These are phyloP conservation scores for Malassezia psittaci DNA, from an alignment of 1,284 basidiomycete species.

Conservation along the genomic window DNA sequence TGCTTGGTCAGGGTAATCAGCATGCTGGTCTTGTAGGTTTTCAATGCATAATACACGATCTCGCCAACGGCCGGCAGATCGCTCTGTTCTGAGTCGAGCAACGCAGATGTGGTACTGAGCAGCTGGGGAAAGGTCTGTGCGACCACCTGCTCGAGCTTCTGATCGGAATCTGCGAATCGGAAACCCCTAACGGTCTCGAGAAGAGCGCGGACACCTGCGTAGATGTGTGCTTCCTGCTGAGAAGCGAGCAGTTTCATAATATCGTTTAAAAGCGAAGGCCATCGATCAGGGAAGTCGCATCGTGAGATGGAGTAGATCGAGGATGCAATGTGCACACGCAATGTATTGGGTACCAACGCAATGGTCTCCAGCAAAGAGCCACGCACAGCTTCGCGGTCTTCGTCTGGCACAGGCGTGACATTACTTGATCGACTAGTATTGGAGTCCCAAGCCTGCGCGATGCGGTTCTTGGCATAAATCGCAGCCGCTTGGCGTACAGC, in stretches of 20 bases:
- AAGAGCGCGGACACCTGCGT: conserved; percentile 38
- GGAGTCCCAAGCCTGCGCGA: conserved; percentile 36
- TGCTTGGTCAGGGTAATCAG: conserved; percentile 32
- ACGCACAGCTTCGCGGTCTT: conserved; percentile 31
- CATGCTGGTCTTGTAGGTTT: conserved; percentile 45
- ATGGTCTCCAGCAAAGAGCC: conserved; percentile 29
- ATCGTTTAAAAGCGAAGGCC: conserved; percentile 40
- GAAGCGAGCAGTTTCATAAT: conserved; percentile 31
- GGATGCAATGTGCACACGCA: conserved; percentile 34
- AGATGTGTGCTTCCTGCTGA: conserved; percentile 25
- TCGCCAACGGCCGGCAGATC: conserved; percentile 32
- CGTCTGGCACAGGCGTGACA: conserved; percentile 20
- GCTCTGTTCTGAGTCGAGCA: conserved; percentile 31
- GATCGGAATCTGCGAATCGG: conserved; percentile 34
- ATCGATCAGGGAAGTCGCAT: conserved; percentile 36
- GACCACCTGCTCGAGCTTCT: conserved; percentile 35
- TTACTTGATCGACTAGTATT: conserved; percentile 14
- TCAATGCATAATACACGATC: conserved; percentile 41
- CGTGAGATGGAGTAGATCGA: conserved; percentile 31
- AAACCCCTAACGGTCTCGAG: conserved; percentile 41
- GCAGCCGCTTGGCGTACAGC: conserved; percentile 39
- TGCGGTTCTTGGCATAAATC: conserved; percentile 44
- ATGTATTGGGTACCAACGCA: conserved; percentile 23
- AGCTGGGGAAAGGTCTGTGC: conserved; percentile 35
- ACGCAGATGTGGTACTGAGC: conserved; percentile 24